Evolutionary conservation across 768 basidiomycete genomes (phyloP).

Genomic region (Amanita fuliginea): DNA sequence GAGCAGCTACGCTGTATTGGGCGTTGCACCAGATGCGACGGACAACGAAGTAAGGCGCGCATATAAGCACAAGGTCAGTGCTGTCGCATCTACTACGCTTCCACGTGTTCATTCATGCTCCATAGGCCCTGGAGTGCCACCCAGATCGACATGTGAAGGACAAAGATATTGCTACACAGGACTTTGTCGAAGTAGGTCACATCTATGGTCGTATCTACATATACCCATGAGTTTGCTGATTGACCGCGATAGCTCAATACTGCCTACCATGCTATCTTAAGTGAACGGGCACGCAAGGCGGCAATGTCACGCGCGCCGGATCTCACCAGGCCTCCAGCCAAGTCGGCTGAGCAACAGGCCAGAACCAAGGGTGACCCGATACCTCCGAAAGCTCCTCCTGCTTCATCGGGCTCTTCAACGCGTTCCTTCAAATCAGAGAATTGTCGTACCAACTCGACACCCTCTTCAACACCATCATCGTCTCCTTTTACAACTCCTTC

Average conservation of each 20-base stretch:
- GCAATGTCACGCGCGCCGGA: background rate
- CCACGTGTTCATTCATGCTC: background rate
- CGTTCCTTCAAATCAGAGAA: background rate
- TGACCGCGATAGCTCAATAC: conserved; percentile 28
- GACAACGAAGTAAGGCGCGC: conserved; percentile 2
- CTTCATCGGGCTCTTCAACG: conserved; percentile 1
- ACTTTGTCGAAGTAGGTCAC: conserved; percentile 14
- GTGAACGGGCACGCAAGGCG: conserved; percentile 15
- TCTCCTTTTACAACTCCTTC: conserved; percentile 7
- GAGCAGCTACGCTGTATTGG: conserved; percentile 2
- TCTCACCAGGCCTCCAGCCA: background rate
- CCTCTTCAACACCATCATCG: conserved; percentile 9
- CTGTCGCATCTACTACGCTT: too few relatives aligned
- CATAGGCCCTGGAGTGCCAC: conserved; percentile 40
- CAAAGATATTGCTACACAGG: conserved; percentile 13
- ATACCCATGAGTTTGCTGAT: background rate
- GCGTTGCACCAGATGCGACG: conserved; percentile 3
- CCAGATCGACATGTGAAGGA: conserved; percentile 17
- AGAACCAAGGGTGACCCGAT: background rate
- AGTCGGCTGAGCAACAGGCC: background rate
- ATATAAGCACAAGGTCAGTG: conserved; percentile 6
- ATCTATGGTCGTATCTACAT: conserved; percentile 1
- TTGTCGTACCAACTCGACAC: conserved; percentile 2
- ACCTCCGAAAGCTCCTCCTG: background rate
- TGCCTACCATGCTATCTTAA: conserved; percentile 38